These are phyloP conservation scores for Gossypium arboreum DNA, from an alignment of 345 rosid species.

Conservation along the genomic window DNA sequence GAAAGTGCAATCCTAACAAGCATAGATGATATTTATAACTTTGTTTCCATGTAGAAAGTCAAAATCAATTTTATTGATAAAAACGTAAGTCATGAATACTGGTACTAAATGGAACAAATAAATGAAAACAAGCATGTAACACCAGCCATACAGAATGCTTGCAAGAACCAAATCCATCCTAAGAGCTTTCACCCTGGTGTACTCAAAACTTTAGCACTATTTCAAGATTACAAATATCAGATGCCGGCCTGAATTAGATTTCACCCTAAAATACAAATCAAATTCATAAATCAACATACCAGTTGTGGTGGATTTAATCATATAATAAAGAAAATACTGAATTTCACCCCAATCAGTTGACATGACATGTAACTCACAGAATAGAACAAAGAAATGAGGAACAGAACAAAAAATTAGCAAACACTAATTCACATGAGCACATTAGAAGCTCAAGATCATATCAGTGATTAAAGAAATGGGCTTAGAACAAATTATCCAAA, in stretches of 20 bases:
- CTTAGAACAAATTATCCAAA: neutral
- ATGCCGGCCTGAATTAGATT: neutral
- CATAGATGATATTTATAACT: neutral
- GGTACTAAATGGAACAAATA: neutral
- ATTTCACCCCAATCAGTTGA: neutral
- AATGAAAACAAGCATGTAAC: neutral
- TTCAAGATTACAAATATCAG: neutral
- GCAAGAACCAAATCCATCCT: neutral
- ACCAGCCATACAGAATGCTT: neutral
- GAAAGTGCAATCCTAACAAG: neutral
- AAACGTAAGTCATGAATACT: neutral
- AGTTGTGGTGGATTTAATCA: neutral
- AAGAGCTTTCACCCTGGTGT: neutral
- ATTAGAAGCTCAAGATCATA: constrained; percentile 1
- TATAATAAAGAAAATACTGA: neutral
- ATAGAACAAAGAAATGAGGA: neutral
- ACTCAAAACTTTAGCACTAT: neutral
- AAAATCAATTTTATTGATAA: neutral
- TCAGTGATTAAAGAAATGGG: neutral
- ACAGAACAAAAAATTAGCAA: neutral
- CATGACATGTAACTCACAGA: neutral
- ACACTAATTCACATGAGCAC: neutral
- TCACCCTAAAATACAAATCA: neutral
- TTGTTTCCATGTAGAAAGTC: neutral
- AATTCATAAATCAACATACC: neutral